Base-by-base conservation (phyloP, 768 basidiomycete genomes). In the Boletus vermiculosoides region DNA sequence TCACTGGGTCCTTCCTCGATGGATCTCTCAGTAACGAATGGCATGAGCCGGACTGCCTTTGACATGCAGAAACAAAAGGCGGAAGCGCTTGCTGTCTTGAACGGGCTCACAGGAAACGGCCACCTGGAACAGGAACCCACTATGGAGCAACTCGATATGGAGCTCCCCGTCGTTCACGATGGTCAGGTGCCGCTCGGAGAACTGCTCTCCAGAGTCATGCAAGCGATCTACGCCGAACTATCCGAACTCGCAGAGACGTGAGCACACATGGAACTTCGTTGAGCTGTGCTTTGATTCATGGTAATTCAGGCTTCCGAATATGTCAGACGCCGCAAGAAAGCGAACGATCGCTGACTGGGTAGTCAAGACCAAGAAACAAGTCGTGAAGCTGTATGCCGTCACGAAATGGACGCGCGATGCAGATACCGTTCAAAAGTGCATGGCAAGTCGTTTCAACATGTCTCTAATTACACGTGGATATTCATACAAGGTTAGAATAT, bases 391-490 rank as follows among this genome's bases (percentile, higher is more conserved):
- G 15, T 92, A 92, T 65, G 94, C 92, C 12, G 82, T 94, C 30
- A 81, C 83, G 9, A 90, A 93, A 64, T 97, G 94, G 94, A 81
- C 90, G 37, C 80, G 89, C 58, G 92, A 94, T 69, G 88, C 90
- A 41, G 83, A 83, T 56, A 86, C 87, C 7, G 86, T 91, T 41
- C 91, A 94, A 72, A 91, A 89, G 73, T 89, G 87, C 77, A 92
- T 93, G 92, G 91, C 85, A 63, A 63, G 66, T 64, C 1, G 5
- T 16, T 46, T 22, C 4, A 44, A 9, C 4, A 18, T 42, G 1
- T 34, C n/a, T 18, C 13, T 3, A n/a, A 31, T 36, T 36, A 3
- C 18, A 7, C n/a, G 23, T 28, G 33, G 12, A 49, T 52, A 30
- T 3, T 57, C 45, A 66, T 45, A 10, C 22, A 16, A 22, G 5